Evolutionary conservation across 2,329 filamentous ascomycete species (phyloP).

Genomic region (Curvularia spicifera): DNA sequence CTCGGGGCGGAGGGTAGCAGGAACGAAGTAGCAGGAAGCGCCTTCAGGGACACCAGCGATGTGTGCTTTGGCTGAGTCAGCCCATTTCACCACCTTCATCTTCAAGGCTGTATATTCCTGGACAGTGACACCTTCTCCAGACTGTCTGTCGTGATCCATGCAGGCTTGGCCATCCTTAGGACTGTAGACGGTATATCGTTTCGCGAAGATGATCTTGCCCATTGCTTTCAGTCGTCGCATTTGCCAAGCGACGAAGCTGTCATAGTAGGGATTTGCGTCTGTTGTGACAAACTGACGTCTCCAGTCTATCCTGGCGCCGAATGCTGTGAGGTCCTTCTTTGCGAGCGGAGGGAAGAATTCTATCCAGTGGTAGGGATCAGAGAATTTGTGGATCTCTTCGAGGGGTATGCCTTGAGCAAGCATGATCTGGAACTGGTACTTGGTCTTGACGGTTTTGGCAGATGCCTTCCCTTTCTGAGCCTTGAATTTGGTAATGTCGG

Average conservation of each 20-base stretch:
- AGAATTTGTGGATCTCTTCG: slow-evolving; percentile 91
- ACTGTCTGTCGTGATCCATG: slow-evolving; percentile 83
- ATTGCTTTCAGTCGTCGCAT: slow-evolving; percentile 91
- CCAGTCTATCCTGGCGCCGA: slow-evolving; percentile 92
- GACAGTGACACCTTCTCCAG: slow-evolving; percentile 80
- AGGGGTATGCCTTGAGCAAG: slow-evolving; percentile 83
- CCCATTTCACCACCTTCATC: slow-evolving; percentile 89
- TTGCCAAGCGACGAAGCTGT: slow-evolving; percentile 95
- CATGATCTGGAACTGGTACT: slow-evolving; percentile 98
- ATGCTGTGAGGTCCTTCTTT: slow-evolving; percentile 77
- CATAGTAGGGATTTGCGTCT: slow-evolving; percentile 95
- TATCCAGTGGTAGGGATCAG: slow-evolving; percentile 91
- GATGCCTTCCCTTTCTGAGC: slow-evolving; percentile 80
- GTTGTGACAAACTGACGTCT: slow-evolving; percentile 91
- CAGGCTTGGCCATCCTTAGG: slow-evolving; percentile 88
- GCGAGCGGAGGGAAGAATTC: slow-evolving; percentile 87
- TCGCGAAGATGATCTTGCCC: slow-evolving; percentile 91
- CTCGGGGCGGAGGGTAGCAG: slow-evolving; percentile 90
- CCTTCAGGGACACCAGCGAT: slow-evolving; percentile 78
- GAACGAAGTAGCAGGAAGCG: slow-evolving; percentile 85
- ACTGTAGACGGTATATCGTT: slow-evolving; percentile 87
- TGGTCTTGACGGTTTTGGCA: slow-evolving; percentile 88
- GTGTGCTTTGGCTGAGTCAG: slow-evolving; percentile 72
- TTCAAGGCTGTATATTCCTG: slow-evolving; percentile 95
- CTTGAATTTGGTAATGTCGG: slow-evolving; percentile 88